Evolutionary conservation across 202 grass and related monocot genomes (phyloP), one percentile per base, ranked within the genome.

Genomic region (Digitaria exilis): DNA sequence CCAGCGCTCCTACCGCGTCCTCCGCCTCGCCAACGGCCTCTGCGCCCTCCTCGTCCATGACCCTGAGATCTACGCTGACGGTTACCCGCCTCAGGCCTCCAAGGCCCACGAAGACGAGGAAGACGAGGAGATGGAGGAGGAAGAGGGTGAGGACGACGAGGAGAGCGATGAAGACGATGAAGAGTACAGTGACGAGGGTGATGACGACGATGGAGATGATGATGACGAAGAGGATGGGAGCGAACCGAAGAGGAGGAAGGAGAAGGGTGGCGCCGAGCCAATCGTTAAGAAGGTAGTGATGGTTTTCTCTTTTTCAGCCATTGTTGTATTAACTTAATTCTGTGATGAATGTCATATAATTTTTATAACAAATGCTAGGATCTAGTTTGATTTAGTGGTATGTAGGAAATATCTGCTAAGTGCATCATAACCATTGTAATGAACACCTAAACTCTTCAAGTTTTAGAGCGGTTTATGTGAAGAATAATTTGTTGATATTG

Each of bases 11-110:
- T 98, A 96, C 69, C 88, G 91, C 70, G 83, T 90, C 73, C 70
- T 98, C 22, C 91, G 75, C 84, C 87, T 98, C 73, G 48, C 80
- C 46, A 98, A 98, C 67, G 91, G 91, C 73, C 92, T 98, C 31
- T 81, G 49, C 75, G 91, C 92, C 50, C 73, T 98, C 45, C 85
- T 98, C 67, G 81, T 96, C 25, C 96, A 96, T 70, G 96, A 98
- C 65, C 93, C 91, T 39, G 90, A 98, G 87, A 95, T 98, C 80
- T 96, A 94, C 84, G 83, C 89, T 16, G 91, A 94, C 71, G 82
- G 90, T 26, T 35, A 84, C 75, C 79, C 75, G 30, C 42, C 56
- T 50, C 41, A 54, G 2, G 22, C 42, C 42, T 11, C 79, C 19
- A 79, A 80, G 56, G 77, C 83, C 4, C 9, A 26, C 13, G 81